phyloP scores from a whole-genome alignment of 2,329 filamentous ascomycete species.

The Botryosphaeria dothidea region DNA sequence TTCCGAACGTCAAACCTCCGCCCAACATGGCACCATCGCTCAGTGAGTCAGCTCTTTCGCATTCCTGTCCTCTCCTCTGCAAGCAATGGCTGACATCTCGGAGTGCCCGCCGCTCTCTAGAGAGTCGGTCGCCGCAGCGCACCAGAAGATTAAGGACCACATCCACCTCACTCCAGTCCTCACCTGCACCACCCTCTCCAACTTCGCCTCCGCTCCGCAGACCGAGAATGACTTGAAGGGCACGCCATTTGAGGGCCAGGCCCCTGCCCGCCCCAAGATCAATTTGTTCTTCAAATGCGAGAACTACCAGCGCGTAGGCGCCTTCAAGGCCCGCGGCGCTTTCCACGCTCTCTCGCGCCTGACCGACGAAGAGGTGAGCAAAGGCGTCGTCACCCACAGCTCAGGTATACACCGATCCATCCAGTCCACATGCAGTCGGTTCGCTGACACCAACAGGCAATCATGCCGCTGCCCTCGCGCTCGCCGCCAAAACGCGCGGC shows the following conservation, averaged over 20 bases:
- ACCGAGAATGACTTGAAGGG: constrained; percentile 53
- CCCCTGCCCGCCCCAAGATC: constrained; percentile 65
- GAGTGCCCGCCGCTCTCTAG: constrained; percentile 67
- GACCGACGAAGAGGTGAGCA: constrained; percentile 61
- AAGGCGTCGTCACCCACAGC: constrained; percentile 86
- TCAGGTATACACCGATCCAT: constrained; percentile 59
- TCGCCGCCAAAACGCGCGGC: constrained; percentile 72
- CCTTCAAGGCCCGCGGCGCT: constrained; percentile 89
- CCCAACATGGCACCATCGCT: not conserved
- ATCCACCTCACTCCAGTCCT: constrained; percentile 84
- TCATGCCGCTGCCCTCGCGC: constrained; percentile 88
- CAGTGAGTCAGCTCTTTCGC: not conserved
- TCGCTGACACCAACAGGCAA: constrained; percentile 63
- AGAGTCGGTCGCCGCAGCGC: constrained; percentile 69
- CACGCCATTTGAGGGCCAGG: constrained; percentile 58
- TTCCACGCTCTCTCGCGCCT: constrained; percentile 80
- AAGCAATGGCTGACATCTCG: constrained; percentile 46
- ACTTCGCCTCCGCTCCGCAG: constrained; percentile 72
- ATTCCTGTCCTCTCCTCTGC: not conserved
- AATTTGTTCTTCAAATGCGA: constrained; percentile 94
- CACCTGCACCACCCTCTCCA: constrained; percentile 73
- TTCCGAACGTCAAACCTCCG: not conserved
- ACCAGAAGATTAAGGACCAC: constrained; percentile 69
- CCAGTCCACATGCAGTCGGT: not conserved
- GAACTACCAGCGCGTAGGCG: constrained; percentile 86